Percentiles rank a stretch among this genome's conserved stretches.
Evolutionary conservation across 441 rosid species (phyloP).

Genomic region (Pelargonium fulgidum): DNA sequence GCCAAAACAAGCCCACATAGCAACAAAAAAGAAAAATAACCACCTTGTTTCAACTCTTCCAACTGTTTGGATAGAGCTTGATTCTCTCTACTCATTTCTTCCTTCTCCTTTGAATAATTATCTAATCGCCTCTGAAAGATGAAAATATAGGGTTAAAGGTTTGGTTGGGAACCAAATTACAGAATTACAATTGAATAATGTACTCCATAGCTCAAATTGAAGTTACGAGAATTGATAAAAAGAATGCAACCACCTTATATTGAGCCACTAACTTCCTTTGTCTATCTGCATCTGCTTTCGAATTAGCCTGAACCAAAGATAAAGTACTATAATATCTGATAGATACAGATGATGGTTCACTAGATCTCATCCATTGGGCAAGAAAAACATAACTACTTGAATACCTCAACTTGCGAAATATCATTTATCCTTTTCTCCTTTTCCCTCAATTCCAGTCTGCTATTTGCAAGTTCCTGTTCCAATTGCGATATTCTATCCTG

Average conservation of each 20-base stretch:
- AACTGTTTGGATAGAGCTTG: constrained; percentile 70
- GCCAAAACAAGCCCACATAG: constrained; percentile 11
- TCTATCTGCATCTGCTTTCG: constrained; percentile 50
- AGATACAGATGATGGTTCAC: background rate
- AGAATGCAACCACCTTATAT: constrained; percentile 40
- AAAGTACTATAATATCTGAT: constrained; percentile 3
- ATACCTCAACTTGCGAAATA: constrained; percentile 60
- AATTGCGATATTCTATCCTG: constrained; percentile 52
- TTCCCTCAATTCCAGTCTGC: constrained; percentile 54
- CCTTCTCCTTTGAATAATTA: constrained; percentile 56
- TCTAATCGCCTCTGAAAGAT: constrained; percentile 39
- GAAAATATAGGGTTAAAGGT: background rate
- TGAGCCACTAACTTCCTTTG: constrained; percentile 38
- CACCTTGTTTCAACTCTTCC: constrained; percentile 88
- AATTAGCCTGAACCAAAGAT: constrained; percentile 39
- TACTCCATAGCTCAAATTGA: background rate
- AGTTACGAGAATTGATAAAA: background rate
- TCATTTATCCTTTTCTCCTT: constrained; percentile 62
- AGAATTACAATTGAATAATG: background rate
- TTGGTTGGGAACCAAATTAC: constrained; percentile 8
- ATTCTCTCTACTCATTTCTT: constrained; percentile 59
- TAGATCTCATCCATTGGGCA: background rate
- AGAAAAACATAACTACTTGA: background rate
- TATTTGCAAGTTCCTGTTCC: constrained; percentile 67
- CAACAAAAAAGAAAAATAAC: constrained; percentile 16